Percentiles rank a stretch among this genome's conserved stretches.
Evolutionary conservation across 2,329 filamentous ascomycete species (phyloP).

Genomic region (Coniella vitis): DNA sequence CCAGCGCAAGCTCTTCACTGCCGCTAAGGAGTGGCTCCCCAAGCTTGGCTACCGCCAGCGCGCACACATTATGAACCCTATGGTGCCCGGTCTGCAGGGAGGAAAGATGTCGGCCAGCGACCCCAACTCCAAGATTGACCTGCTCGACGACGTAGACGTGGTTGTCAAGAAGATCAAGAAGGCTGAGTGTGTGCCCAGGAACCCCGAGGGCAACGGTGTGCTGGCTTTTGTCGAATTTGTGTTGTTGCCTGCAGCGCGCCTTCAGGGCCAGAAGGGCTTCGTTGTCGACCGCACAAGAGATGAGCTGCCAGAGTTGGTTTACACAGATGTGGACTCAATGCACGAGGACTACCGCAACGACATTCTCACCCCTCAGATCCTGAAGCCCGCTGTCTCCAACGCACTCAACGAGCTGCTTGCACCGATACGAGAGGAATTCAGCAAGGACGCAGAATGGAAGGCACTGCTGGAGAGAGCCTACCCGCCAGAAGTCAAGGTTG

Average conservation of each 20-base stretch:
- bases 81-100: slow-evolving; percentile 76
- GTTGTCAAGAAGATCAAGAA: slow-evolving; percentile 83
- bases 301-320: slow-evolving; percentile 65
- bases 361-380: slow-evolving; percentile 73
- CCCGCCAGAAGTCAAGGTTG: slow-evolving; percentile 60
- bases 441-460: slow-evolving; percentile 60
- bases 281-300: slow-evolving; percentile 60
- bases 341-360: slow-evolving; percentile 76
- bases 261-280: slow-evolving; percentile 59
- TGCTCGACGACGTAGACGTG: slow-evolving; percentile 70
- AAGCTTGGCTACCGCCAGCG: slow-evolving; percentile 74
- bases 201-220: slow-evolving; percentile 79
- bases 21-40: slow-evolving; percentile 78
- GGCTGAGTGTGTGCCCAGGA: slow-evolving; percentile 68
- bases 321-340: slow-evolving; percentile 66
- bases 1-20: slow-evolving; percentile 82
- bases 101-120: slow-evolving; percentile 78
- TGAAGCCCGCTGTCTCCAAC: slow-evolving; percentile 77
- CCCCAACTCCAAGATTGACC: slow-evolving; percentile 74
- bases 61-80: slow-evolving; percentile 57
- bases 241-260: slow-evolving; percentile 67
- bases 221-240: slow-evolving; percentile 83
- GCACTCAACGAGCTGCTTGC: slow-evolving; percentile 67
- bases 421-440: slow-evolving; percentile 69
- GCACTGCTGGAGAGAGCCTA: slow-evolving; percentile 72